Conservation (phyloP, 2,329 filamentous ascomycete genomes). For the Trichoderma hamatum region DNA sequence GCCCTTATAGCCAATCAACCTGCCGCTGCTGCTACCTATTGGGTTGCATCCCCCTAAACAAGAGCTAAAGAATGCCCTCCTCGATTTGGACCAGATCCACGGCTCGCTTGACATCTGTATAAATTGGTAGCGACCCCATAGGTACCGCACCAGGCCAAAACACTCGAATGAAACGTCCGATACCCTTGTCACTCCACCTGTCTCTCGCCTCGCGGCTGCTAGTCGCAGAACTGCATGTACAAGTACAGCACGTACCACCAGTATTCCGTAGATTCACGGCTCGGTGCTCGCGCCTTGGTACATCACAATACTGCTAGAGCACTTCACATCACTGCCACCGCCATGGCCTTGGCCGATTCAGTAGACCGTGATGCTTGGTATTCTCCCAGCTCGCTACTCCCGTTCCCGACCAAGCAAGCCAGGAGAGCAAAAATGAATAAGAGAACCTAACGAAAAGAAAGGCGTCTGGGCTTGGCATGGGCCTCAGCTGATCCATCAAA, state of each 20-base stretch:
- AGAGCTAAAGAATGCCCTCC: not conserved
- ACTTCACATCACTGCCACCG: not conserved
- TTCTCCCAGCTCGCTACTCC: not conserved
- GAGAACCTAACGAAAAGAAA: not conserved
- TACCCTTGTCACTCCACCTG: conserved; percentile 2
- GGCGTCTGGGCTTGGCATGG: not conserved
- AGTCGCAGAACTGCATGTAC: not conserved
- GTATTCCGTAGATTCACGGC: not conserved
- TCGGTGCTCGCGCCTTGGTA: not conserved
- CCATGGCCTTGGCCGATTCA: not conserved
- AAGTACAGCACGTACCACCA: not conserved
- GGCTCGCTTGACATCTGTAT: not conserved
- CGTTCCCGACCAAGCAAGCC: not conserved
- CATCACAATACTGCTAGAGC: not conserved
- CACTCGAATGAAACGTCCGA: conserved; percentile 22
- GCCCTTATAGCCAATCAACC: too few relatives aligned
- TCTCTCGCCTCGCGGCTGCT: not conserved
- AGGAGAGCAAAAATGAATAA: not conserved
- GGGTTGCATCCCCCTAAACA: not conserved
- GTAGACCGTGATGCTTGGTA: not conserved
- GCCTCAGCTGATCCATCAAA: not conserved
- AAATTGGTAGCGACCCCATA: not conserved
- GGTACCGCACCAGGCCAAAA: not conserved
- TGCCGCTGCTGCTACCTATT: not conserved
- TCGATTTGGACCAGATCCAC: not conserved